Percentiles rank a stretch among this genome's conserved stretches.
These are phyloP conservation scores for Fusarium sp. DNA, from an alignment of 2,329 filamentous ascomycete species.

Conservation along the genomic window DNA sequence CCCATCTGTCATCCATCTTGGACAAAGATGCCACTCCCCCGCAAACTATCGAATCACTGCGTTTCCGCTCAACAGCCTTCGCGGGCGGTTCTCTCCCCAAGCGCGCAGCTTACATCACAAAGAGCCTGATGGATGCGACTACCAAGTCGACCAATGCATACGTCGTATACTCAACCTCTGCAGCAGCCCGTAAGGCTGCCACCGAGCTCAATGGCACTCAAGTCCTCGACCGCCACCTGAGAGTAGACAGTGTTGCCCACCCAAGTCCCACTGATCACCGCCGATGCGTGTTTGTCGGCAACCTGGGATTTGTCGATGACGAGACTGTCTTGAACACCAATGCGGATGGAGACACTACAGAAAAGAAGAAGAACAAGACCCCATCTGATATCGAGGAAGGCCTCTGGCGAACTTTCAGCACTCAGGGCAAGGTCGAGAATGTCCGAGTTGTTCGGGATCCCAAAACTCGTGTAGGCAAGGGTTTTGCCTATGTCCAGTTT, in stretches of 20 bases:
- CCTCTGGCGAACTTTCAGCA: conserved; percentile 83
- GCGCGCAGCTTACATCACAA: conserved; percentile 93
- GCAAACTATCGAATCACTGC: conserved; percentile 88
- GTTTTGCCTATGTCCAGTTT: conserved; percentile 98
- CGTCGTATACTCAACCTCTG: conserved; percentile 82
- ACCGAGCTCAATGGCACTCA: conserved; percentile 84
- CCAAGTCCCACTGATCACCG: conserved; percentile 85
- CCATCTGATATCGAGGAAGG: conserved; percentile 94
- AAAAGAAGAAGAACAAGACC: conserved; percentile 79
- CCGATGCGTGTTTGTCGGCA: conserved; percentile 95
- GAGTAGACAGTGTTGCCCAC: conserved; percentile 91
- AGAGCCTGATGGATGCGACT: conserved; percentile 89
- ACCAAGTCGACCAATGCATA: conserved; percentile 96
- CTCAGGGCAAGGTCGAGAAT: conserved; percentile 86
- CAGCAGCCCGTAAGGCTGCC: conserved; percentile 82
- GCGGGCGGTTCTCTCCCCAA: conserved; percentile 83
- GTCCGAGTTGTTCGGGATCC: conserved; percentile 92
- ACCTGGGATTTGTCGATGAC: conserved; percentile 95
- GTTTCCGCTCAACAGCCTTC: conserved; percentile 94
- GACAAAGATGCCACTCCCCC: conserved; percentile 63
- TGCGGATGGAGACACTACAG: conserved; percentile 74
- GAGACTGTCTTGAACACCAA: conserved; percentile 78
- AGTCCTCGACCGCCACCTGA: conserved; percentile 87
- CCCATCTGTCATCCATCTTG: conserved; percentile 83
- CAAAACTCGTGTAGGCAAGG: conserved; percentile 93